Evolutionary conservation across 2,329 filamentous ascomycete species (phyloP).

Genomic region (Microdochium paspali): DNA sequence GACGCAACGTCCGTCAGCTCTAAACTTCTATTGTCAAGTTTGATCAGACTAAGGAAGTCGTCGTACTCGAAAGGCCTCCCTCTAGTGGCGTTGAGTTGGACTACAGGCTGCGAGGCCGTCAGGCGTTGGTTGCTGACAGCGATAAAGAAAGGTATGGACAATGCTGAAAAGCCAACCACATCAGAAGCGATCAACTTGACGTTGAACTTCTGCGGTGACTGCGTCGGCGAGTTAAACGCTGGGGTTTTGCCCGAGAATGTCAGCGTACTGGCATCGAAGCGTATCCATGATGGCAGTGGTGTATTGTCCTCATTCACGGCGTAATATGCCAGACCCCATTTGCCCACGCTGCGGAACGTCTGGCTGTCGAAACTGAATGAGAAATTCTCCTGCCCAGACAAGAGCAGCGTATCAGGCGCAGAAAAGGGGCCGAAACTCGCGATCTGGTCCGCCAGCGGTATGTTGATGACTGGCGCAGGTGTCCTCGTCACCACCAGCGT

Average conservation of each 20-base stretch:
- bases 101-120: conserved; percentile 46
- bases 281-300: conserved; percentile 78
- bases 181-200: conserved; percentile 72
- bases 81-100: conserved; percentile 47
- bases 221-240: conserved; percentile 48
- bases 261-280: conserved; percentile 56
- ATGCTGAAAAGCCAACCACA: conserved; percentile 65
- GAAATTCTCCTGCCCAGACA: conserved; percentile 43
- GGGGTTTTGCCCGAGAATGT: conserved; percentile 66
- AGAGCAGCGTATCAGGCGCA: conserved; percentile 47
- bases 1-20: conserved; percentile 37
- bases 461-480: conserved; percentile 40
- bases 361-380: conserved; percentile 40
- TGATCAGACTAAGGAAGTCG: conserved; percentile 39
- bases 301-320: conserved; percentile 67
- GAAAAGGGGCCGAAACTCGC: conserved; percentile 48
- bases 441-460: conserved; percentile 50
- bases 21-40: conserved; percentile 46
- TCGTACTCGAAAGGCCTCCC: conserved; percentile 43
- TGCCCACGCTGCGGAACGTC: conserved; percentile 52
- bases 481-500: conserved; percentile 62
- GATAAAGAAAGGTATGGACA: conserved; percentile 58
- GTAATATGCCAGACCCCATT: conserved; percentile 57
- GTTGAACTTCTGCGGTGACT: conserved; percentile 62
- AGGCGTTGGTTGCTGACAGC: conserved; percentile 63